Conservation (phyloP, 2,329 filamentous ascomycete species). For the Leptographium procerum region DNA sequence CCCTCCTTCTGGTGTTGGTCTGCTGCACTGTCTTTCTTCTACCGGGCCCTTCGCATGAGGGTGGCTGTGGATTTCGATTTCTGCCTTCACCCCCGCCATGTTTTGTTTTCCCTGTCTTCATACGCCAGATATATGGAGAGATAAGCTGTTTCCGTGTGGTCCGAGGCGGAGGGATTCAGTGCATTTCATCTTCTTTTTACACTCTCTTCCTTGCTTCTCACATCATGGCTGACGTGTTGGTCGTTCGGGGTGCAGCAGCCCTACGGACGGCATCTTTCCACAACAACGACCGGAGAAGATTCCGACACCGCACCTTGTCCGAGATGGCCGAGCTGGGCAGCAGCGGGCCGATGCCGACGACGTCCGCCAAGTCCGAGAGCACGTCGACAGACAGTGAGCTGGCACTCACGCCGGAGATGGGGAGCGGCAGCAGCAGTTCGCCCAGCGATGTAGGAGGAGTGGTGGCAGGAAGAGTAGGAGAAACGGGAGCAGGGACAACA, state of each 20-base stretch:
- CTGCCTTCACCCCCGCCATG: not conserved
- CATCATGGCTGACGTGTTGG: slow-evolving; percentile 29
- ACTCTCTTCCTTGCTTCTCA: not conserved
- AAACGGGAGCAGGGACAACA: not conserved
- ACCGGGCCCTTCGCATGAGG: not conserved
- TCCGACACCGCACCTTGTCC: slow-evolving; percentile 23
- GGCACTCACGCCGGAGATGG: slow-evolving; percentile 30
- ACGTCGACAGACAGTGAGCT: slow-evolving; percentile 31
- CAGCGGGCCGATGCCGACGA: not conserved
- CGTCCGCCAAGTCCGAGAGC: slow-evolving; percentile 23
- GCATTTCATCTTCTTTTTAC: not conserved
- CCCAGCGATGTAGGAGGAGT: not conserved
- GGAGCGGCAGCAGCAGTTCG: slow-evolving; percentile 14
- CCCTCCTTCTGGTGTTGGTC: not conserved
- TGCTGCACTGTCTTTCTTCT: not conserved
- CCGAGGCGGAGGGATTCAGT: not conserved
- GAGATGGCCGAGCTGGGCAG: slow-evolving; percentile 32
- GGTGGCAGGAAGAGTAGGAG: not conserved
- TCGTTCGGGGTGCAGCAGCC: slow-evolving; percentile 28
- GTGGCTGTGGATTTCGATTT: no score
- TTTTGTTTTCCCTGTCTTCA: not conserved
- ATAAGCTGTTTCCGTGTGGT: not conserved
- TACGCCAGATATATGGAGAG: not conserved
- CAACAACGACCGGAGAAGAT: slow-evolving; percentile 23
- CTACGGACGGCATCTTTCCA: slow-evolving; percentile 29